Evolutionary conservation across 2,329 filamentous ascomycete genomes (phyloP), one percentile per base, ranked within the genome.

Genomic region (Alternaria gansuensis): DNA sequence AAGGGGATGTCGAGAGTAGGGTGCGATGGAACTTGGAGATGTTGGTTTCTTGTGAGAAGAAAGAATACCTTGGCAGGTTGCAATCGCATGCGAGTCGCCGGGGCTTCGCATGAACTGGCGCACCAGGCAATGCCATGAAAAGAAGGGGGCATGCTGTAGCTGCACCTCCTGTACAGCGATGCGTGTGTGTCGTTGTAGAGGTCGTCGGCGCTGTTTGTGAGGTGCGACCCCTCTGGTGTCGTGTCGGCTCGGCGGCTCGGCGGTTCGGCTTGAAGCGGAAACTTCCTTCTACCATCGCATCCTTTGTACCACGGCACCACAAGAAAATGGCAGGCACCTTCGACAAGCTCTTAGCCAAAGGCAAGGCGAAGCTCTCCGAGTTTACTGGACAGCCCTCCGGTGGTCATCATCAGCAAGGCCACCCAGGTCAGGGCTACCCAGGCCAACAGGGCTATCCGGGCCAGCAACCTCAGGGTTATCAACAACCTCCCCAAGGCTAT

Each of bases 321-420:
- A 39, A 37, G 34, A 60, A 45, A 37, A 75, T 76, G 73, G 70
- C 72, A 29, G 51, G 54, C 34, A 62, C 67, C 5, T 63, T 77
- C 29, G 74, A 77, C 59, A 76, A 76, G 51, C 62, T 75, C 5
- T 61, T 77, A 40, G 74, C 75, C 33, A 76, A 76, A 43, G 75
- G 75, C 41, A 77, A 77, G 57, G 73, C 73, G 3, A 77, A 77
- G 51, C 67, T 75, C n/a, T 73, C 75, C 49, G 72, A 75, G 57
- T 72, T 71, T 52, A 62, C 70, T 8, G 62, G 62, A 54, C 65
- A 62, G 51, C 63, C 62, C 7, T 59, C 66, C 2, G 65, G 55
- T 5, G 13, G 68, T 11, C 69, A 72, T n/a, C 67, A 59, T 1
- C 62, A 67, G 37, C 62, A 68, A 52, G 67, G 57, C 54, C 67